A percentile compares a stretch with the other conserved stretches of the same genome.
Conservation (phyloP, 345 rosid genomes). For the Abelmoschus esculentus region DNA sequence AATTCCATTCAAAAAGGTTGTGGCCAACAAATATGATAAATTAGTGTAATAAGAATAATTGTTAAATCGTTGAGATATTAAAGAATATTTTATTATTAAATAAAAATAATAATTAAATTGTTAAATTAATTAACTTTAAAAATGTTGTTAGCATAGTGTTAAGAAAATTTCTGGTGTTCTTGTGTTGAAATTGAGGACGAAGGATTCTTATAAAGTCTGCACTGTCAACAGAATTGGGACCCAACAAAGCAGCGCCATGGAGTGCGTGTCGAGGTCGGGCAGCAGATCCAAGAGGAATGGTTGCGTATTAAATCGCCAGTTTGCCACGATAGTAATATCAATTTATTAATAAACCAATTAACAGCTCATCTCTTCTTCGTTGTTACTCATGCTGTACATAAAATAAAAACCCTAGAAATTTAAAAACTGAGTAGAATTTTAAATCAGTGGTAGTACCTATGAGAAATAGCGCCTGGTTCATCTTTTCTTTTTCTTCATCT, state of each 20-base stretch:
- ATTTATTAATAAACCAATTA: not conserved
- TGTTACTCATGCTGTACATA: slow-evolving; percentile 18
- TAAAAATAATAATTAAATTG: too few species aligned
- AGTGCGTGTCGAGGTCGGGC: slow-evolving; percentile 1
- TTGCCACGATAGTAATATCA: not conserved
- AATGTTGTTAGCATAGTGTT: too few species aligned
- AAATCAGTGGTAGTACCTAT: slow-evolving; percentile 17
- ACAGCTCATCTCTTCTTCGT: slow-evolving; percentile 8
- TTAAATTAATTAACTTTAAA: too few species aligned
- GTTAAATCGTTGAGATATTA: too few species aligned
- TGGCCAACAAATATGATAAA: not conserved
- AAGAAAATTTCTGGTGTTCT: not conserved
- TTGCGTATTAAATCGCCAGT: not conserved
- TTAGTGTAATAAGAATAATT: too few species aligned
- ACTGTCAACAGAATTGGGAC: not conserved
- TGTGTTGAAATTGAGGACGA: not conserved
- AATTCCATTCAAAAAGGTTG: not conserved
- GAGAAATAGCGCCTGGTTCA: not conserved
- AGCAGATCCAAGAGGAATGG: slow-evolving; percentile 12
- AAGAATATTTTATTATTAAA: too few species aligned
- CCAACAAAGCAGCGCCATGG: not conserved
- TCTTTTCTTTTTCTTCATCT: not conserved
- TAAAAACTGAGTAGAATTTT: not conserved
- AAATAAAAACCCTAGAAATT: not conserved
- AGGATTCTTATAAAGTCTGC: not conserved